Percentiles rank a stretch among this genome's conserved stretches.
Evolutionary conservation across 257 asterid species (phyloP).

Genomic region (Solanum clarkiae): DNA sequence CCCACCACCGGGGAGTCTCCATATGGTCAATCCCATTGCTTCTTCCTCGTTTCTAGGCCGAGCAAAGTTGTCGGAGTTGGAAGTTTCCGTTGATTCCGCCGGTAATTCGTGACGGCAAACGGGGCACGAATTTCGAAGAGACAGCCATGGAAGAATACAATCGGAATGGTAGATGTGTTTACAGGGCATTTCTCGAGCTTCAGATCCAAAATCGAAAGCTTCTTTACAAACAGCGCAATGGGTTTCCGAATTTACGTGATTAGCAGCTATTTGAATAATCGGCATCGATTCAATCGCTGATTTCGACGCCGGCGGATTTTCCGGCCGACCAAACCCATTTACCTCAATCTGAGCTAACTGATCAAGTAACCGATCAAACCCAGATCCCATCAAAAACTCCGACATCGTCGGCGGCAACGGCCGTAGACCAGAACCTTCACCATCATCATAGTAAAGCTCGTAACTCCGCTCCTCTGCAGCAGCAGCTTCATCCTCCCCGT

Average conservation of each 20-base stretch:
- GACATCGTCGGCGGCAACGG: slow-evolving; percentile 50
- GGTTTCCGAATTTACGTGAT: slow-evolving; percentile 32
- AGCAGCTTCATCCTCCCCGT: slow-evolving; percentile 8
- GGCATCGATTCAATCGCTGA: slow-evolving; percentile 48
- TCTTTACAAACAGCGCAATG: slow-evolving; percentile 64
- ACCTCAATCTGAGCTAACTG: slow-evolving; percentile 52
- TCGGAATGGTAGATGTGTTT: slow-evolving; percentile 50
- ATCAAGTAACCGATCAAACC: slow-evolving; percentile 46
- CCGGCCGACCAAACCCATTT: slow-evolving; percentile 35
- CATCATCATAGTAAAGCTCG: slow-evolving; percentile 55
- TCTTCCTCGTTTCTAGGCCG: not conserved
- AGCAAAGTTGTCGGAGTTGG: not conserved
- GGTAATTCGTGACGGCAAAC: slow-evolving; percentile 56
- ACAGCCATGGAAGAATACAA: slow-evolving; percentile 56
- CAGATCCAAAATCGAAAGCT: slow-evolving; percentile 42
- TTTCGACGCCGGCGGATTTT: slow-evolving; percentile 49
- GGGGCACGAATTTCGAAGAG: slow-evolving; percentile 50
- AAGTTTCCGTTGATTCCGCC: slow-evolving; percentile 16
- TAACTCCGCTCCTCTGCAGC: slow-evolving; percentile 26
- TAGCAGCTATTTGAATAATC: slow-evolving; percentile 7
- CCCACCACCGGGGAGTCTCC: slow-evolving; percentile 11
- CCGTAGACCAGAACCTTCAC: slow-evolving; percentile 43
- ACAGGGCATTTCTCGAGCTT: slow-evolving; percentile 59
- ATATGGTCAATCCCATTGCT: slow-evolving; percentile 3
- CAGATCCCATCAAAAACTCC: slow-evolving; percentile 50